phyloP scores from a whole-genome alignment of 1,284 basidiomycete species.

The Wallemia hederae region DNA sequence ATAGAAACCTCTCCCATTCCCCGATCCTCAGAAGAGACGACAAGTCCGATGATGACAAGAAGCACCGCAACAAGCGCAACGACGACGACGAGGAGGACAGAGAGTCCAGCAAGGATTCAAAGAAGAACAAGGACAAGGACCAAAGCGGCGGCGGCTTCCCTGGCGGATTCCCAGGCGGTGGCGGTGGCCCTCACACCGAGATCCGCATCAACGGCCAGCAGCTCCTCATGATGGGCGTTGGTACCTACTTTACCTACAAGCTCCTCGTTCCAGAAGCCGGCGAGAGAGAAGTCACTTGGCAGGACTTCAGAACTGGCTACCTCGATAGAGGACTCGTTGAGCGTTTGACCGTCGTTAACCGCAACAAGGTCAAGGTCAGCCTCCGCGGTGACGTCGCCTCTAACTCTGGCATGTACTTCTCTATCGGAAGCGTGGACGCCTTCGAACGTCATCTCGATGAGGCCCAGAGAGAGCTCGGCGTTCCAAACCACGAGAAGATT shows the following conservation, averaged over 20 bases:
- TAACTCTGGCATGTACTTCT: constrained; percentile 43
- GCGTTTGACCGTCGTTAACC: constrained; percentile 74
- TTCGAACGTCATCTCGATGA: constrained; percentile 86
- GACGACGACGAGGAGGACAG: neutral
- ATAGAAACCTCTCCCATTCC: neutral
- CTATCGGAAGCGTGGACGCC: constrained; percentile 86
- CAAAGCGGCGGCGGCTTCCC: neutral
- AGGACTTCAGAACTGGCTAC: constrained; percentile 85
- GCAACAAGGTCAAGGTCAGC: constrained; percentile 59
- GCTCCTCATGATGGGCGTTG: constrained; percentile 15
- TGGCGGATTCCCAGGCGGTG: neutral
- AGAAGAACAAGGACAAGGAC: neutral
- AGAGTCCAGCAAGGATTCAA: neutral
- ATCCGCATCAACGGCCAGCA: constrained; percentile 5
- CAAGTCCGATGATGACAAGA: neutral
- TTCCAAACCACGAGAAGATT: constrained; percentile 71
- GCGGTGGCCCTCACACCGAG: constrained; percentile 1
- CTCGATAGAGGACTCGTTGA: constrained; percentile 90
- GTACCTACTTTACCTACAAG: constrained; percentile 37
- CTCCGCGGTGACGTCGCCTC: constrained; percentile 34
- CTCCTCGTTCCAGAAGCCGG: constrained; percentile 22
- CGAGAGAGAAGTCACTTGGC: constrained; percentile 85
- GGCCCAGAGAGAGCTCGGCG: constrained; percentile 70
- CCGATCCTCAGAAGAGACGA: neutral
- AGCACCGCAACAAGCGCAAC: neutral